Evolutionary conservation across 2,329 filamentous ascomycete genomes (phyloP).

Genomic region (Pochonia chlamydosporia): DNA sequence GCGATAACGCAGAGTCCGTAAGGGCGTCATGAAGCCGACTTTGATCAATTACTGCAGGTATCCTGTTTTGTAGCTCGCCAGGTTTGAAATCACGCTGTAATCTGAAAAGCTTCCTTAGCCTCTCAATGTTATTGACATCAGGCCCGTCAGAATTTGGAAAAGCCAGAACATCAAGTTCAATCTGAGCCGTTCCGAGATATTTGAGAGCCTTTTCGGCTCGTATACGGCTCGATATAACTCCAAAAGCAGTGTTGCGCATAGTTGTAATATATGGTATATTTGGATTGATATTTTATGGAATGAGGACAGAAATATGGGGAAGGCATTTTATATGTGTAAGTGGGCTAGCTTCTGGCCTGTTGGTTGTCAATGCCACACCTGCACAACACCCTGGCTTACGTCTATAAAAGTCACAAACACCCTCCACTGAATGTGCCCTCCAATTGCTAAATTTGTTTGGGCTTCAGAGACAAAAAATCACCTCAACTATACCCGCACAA

Average conservation of each 20-base stretch:
- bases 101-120: conserved; percentile 15
- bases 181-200: neutral
- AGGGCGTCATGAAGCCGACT: conserved; percentile 18
- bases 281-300: too few species aligned
- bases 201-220: neutral
- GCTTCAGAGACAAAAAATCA: neutral
- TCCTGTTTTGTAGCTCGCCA: conserved; percentile 20
- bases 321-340: too few species aligned
- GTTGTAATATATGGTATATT: too few species aligned
- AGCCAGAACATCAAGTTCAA: neutral
- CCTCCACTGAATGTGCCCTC: neutral
- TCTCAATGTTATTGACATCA: neutral
- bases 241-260: neutral
- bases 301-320: too few species aligned
- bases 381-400: too few species aligned
- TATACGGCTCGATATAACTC: neutral
- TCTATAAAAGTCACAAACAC: too few species aligned
- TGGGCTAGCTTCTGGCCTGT: too few species aligned
- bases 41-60: conserved; percentile 22
- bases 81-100: conserved; percentile 13
- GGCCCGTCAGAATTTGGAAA: neutral
- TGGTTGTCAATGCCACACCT: too few species aligned
- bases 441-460: neutral
- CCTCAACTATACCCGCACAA: neutral
- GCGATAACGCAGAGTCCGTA: conserved; percentile 4